Evolutionary conservation across 2,329 filamentous ascomycete species (phyloP), one percentile per base, ranked within the genome.

Genomic region (Parasarocladium wereldwijsianum): DNA sequence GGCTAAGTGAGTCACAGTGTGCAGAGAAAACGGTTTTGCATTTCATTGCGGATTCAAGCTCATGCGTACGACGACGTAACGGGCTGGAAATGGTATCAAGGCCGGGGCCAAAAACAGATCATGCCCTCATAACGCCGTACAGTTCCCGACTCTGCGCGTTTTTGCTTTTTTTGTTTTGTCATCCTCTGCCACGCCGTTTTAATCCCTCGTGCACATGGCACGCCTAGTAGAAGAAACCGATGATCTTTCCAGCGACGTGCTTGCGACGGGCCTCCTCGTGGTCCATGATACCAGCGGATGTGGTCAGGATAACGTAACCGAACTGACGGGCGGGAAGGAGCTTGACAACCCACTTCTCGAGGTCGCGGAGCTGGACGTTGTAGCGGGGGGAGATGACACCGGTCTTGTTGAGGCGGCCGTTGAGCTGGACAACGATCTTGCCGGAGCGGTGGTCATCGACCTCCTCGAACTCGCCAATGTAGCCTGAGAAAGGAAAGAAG

Each of bases 341-440:
- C 77, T 93, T 93, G 68, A 93, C 84, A 52, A 96, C 85, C 90
- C 90, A 98, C 75, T 96, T 94, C 83, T 98, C 90, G 57, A 98
- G 75, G 52, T 98, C 90, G 54, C 72, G 67, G 55, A 98, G 85
- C 62, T 87, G 85, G 64, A 98, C 82, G 76, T 96, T 96, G 83
- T 93, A 98, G 62, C 90, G 83, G 60, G 90, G 90, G 45, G 79
- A 90, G 76, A 98, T 98, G 69, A 94, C 87, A 73, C 87, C 90
- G 43, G 82, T 90, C 79, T 96, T 94, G 82, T 94, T 94, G 63
- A 94, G 75, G 46, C 85, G 90, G 64, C 90, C 90, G 69, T 93
- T 98, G 46, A 98, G 80, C 76, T 98, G 90, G 55, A 98, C 90
- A 52, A 98, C 85, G 44, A 98, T 93, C 80, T 98, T 98, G 75